Evolutionary conservation across 306 rosid genomes (phyloP).

Genomic region (Vigna reflexopilosa): DNA sequence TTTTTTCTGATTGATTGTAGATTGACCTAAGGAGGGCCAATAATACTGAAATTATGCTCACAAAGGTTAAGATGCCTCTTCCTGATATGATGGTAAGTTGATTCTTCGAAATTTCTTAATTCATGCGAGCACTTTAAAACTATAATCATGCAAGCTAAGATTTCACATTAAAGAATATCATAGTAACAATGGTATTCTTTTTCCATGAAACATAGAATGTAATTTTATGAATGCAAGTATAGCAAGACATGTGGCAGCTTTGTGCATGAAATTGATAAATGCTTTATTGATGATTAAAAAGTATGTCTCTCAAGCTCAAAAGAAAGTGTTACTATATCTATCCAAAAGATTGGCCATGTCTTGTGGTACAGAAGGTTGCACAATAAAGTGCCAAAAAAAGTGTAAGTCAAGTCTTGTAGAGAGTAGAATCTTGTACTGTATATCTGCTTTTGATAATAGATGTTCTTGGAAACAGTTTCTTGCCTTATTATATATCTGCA

Average conservation of each 20-base stretch:
- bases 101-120: conserved; percentile 36
- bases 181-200: background rate
- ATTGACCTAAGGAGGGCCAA: conserved; percentile 90
- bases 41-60: conserved; percentile 97
- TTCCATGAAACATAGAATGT: conserved; percentile 32
- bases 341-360: background rate
- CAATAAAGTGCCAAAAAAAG: conserved; percentile 3
- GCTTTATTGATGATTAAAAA: conserved; percentile 21
- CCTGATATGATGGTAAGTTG: conserved; percentile 95
- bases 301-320: background rate
- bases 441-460: background rate
- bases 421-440: conserved; percentile 14
- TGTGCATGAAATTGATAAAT: conserved; percentile 16
- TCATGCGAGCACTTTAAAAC: conserved; percentile 18
- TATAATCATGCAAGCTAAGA: conserved; percentile 38
- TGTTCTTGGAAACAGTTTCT: conserved; percentile 2
- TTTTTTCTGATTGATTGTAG: conserved; percentile 52
- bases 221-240: conserved; percentile 33
- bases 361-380: background rate
- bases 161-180: conserved; percentile 40
- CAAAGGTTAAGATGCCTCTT: conserved; percentile 99
- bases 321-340: background rate
- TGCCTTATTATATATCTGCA: background rate
- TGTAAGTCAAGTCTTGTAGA: background rate
- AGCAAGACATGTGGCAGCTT: background rate